Evolutionary conservation across 345 rosid genomes (phyloP), one percentile per base, ranked within the genome.

Genomic region (Eucalyptus marginata): DNA sequence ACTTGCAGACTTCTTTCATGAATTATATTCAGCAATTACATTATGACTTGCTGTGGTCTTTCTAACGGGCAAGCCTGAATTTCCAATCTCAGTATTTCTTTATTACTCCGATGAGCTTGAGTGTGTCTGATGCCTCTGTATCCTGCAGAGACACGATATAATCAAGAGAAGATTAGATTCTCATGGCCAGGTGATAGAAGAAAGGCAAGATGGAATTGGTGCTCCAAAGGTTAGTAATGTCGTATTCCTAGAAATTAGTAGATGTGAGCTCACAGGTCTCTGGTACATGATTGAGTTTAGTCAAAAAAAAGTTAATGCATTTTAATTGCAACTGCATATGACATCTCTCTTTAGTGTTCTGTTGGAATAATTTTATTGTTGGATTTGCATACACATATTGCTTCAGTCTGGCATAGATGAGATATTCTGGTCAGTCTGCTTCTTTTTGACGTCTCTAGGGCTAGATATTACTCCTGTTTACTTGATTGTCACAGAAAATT

Each of bases 121-220:
- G 27, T 31, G 47, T 86, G 59, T 86, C 29, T 15, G 36, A 24
- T 54, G n/a, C 47, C 66, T 86, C 16, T 86, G 43, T 71, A 50
- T 81, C 86, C 90, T 91, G 90, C 97, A 98, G 99, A 97, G 92
- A 91, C 99, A 98, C 87, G 99, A 97, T 93, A 95, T 98, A 43
- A 91, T 94, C 91, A 97, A 98, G 94, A 95, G 95, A 90, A 95
- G 98, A 91, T 47, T 98, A 87, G 97, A 97, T 91, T 88, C 92
- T 86, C 93, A 92, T 79, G 99, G 99, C 49, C 96, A 95, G 88
- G 96, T 92, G 49, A 97, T 97, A 87, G 99, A 97, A 92, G 80
- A 94, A 86, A 96, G 95, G 89, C 97, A 92, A 87, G 99, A 95
- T n/a, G 97, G 99, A 52, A 95, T 98, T 86, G 99, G 99, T 83